Percentiles rank a stretch among this genome's conserved stretches.
phyloP scores from a whole-genome alignment of 2,329 filamentous ascomycete genomes.

The Hypoxylon sp. region DNA sequence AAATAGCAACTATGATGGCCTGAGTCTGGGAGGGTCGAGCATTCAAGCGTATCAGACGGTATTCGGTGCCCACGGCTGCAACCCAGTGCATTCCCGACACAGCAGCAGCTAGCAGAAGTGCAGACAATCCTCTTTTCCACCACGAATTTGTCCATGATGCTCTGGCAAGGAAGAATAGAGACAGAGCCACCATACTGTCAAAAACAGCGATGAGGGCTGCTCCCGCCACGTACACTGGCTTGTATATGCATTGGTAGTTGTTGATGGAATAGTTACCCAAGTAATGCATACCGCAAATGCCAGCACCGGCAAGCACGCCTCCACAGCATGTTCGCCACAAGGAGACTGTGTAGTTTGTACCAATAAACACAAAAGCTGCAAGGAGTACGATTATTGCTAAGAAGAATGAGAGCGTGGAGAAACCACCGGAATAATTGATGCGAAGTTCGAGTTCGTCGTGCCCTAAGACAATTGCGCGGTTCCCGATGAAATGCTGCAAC shows the following conservation, averaged over 20 bases:
- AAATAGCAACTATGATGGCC: conserved; percentile 81
- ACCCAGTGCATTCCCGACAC: conserved; percentile 93
- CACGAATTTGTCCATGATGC: conserved; percentile 83
- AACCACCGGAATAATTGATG: conserved; percentile 79
- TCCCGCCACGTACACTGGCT: conserved; percentile 72
- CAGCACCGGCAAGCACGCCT: conserved; percentile 78
- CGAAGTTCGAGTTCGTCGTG: conserved; percentile 74
- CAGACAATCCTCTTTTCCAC: conserved; percentile 80
- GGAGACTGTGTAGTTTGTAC: conserved; percentile 69
- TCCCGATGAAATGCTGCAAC: conserved; percentile 84
- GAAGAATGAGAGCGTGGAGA: conserved; percentile 84
- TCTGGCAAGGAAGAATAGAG: conserved; percentile 83
- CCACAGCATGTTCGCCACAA: conserved; percentile 73
- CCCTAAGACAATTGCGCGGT: conserved; percentile 81
- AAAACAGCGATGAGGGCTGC: conserved; percentile 80
- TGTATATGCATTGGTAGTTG: conserved; percentile 80
- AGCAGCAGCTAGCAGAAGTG: conserved; percentile 77
- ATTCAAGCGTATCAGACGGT: conserved; percentile 68
- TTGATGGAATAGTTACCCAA: conserved; percentile 85
- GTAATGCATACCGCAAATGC: conserved; percentile 90
- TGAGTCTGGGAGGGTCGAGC: conserved; percentile 70
- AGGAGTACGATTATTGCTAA: conserved; percentile 82
- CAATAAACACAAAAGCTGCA: conserved; percentile 78
- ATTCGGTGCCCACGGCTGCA: conserved; percentile 78
- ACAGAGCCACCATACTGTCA: conserved; percentile 78